Base-by-base conservation (phyloP, 1,139 yeast species). In the Meyerozyma carpophila region DNA sequence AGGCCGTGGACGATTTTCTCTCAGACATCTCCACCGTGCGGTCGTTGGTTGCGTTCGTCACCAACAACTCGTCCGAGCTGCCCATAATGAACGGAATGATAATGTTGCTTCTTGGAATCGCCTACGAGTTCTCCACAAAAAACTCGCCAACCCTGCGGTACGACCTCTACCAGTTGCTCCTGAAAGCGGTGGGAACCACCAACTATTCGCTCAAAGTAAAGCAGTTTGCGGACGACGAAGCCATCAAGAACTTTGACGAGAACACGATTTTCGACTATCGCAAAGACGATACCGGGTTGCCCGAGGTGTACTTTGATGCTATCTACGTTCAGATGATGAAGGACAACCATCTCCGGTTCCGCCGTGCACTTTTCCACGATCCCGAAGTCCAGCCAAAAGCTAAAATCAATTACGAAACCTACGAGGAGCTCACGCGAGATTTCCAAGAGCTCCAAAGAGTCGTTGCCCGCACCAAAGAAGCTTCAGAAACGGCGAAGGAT, bases 251-350 rank as follows among this genome's bases (percentile, higher is more conserved):
- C 41, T 84, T 79, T 51, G 81, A 78, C 28, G 78, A 75, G 9
- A 72, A 72, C 6, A 52, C 28, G 32, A 54, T 43, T 42, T 56
- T 47, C 32, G 57, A 34, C 47, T 50, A 40, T 47, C 59, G 41
- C 10, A 76, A 78, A 48, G 95, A 89, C 57, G 83, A 80, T 3
- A 82, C 95, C 1, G 98, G 98, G 1, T 70, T 91, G 34, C 98
- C 98, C 0, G 79, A 81, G 45, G 88, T 91, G 1, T 89, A 77
- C 53, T 84, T 93, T 56, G 85, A 83, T 50, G 57, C 76, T 0
- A 65, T 73, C 3, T 89, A 88, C 56, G 82, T 88, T 3, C 68
- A 69, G 5, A 65, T 89, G 44, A 65, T 93, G 41, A 84, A 81
- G 51, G 94, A 84, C 8, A 86, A 88, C 54, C 80, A 77, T 50